Base-by-base conservation (phyloP, 768 basidiomycete genomes). In the Trametes gibbosa region DNA sequence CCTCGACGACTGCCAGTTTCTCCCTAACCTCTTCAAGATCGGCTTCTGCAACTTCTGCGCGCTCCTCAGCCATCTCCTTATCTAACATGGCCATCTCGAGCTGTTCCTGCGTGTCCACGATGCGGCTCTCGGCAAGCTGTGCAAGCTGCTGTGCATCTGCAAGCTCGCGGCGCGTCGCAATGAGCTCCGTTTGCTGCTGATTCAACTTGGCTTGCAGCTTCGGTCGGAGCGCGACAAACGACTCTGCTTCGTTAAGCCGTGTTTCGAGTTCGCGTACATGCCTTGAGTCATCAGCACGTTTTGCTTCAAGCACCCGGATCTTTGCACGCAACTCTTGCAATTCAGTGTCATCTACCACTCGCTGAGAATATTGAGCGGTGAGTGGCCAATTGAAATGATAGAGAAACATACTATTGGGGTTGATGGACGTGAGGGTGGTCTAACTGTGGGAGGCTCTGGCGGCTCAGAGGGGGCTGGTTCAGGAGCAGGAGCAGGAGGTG, bases 61-160 rank as follows among this genome's bases (percentile, higher is more conserved):
- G 84, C 72, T 98, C 96, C 69, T 98, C 97, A 0, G 96, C 95
- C 39, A 98, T 86, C 71, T 99, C 97, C 74, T 93, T 94, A 70
- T 99, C 97, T 65, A 99, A 74, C 81, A 91, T 91, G 2, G 86
- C 81, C 89, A 98, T 94, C 75, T 99, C 97, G 39, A 98, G 75
- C 69, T 95, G 92, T 58, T 98, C 96, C 52, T 90, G 84, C 1
- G 88, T 71, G 70, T 98, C 96, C 2, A 86, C 74, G 1, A 91
- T 76, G 23, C 90, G 80, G 16, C 75, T 75, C 63, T 95, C 91
- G 0, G 86, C 76, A 34, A 93, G 75, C 34, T 86, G 81, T 0
- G 85, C 79, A n/a, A 93, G 76, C 59, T 92, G 88, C 60, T 89
- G 81, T 8, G 85, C 74, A 65, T 96, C 93, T 2, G 89, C 82